phyloP scores from a whole-genome alignment of 2,329 filamentous ascomycete genomes.

The Paraphoma sp. region DNA sequence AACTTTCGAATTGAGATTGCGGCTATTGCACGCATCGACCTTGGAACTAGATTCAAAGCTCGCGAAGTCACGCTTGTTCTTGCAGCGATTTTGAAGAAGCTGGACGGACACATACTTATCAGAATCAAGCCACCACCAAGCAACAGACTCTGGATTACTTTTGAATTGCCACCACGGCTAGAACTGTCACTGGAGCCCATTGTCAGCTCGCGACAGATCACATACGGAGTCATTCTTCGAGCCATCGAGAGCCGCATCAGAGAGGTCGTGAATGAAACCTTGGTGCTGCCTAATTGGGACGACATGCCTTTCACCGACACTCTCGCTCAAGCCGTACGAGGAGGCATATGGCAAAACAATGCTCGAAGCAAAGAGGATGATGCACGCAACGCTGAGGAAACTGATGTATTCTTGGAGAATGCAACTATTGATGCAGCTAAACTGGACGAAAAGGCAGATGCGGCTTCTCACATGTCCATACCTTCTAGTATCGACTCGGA shows the following conservation, averaged over 20 bases:
- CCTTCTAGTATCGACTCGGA: conserved; percentile 28
- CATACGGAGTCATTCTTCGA: conserved; percentile 87
- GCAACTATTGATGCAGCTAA: conserved; percentile 24
- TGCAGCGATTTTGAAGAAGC: conserved; percentile 80
- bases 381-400: conserved; percentile 15
- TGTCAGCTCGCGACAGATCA: conserved; percentile 93
- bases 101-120: conserved; percentile 84
- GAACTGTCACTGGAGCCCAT: conserved; percentile 95
- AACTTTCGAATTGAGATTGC: conserved; percentile 90
- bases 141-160: conserved; percentile 95
- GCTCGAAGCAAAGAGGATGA: conserved; percentile 19
- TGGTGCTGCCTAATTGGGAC: conserved; percentile 95
- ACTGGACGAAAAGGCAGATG: conserved; percentile 27
- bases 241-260: conserved; percentile 96
- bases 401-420: conserved; percentile 18
- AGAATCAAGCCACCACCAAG: conserved; percentile 94
- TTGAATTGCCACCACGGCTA: conserved; percentile 92
- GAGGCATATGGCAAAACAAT: conserved; percentile 74
- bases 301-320: conserved; percentile 91
- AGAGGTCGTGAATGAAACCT: conserved; percentile 88
- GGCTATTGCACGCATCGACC: conserved; percentile 89
- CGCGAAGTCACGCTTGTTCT: conserved; percentile 89
- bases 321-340: conserved; percentile 76
- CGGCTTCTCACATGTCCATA: conserved; percentile 28
- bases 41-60: conserved; percentile 86